Base-by-base conservation (phyloP, 164 flowering plant species). In the Liriodendron chinense region DNA sequence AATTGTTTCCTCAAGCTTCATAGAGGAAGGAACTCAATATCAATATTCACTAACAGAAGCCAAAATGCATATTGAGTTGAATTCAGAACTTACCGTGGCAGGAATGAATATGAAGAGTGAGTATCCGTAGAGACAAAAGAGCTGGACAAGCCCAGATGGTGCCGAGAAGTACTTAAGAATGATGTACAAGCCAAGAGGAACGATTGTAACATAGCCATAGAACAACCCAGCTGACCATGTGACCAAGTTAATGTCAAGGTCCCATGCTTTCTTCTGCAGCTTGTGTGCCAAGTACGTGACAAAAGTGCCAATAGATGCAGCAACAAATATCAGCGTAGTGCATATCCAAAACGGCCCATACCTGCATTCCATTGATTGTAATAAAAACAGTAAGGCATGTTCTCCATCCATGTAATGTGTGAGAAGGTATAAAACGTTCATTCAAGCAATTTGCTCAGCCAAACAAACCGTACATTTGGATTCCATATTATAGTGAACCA, bases 261-360 rank as follows among this genome's bases (percentile, higher is more conserved):
- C 76, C 98, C 99, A 96, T 62, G 91, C 96, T 83, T 94, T 87
- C 12, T 91, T 82, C 81, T 96, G 84, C 75, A 93, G 74, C 82
- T 92, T 94, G 90, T 93, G 99, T 66, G 96, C 92, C 78, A 96
- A 70, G 69, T 93, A 96, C 65, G 99, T 96, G 56, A 89, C 97
- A 84, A 96, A 92, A 43, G 99, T 96, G 71, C 98, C 96, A 73
- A 96, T 93, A 9, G 99, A 80, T 78, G 99, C 99, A 1, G 99
- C 98, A 7, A 96, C 98, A 83, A 96, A 96, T 71, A 96, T 94
- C 65, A 96, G 81, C 70, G 98, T 93, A 25, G 96, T 87, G 89
- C 97, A 93, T 78, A 96, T 93, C 99, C 99, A 96, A 80, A 96
- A 96, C 65, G 98, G 99, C 43, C 99, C 99, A 77, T 94, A 96